Percentiles rank a stretch among this genome's conserved stretches.
Evolutionary conservation across 2,329 filamentous ascomycete species (phyloP).

Genomic region (Botryotinia calthae): DNA sequence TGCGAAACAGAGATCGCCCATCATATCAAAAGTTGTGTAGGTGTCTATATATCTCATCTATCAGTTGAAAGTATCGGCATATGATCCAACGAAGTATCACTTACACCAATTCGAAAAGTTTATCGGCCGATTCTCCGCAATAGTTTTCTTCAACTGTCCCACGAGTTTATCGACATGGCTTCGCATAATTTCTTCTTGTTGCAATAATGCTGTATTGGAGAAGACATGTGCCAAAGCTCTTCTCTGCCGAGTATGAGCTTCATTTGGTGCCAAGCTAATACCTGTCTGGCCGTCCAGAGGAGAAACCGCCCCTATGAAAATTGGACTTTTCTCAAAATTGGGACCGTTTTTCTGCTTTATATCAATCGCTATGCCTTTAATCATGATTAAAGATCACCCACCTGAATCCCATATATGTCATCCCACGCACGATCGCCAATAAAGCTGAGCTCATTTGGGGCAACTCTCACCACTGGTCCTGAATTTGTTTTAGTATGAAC

Average conservation of each 20-base stretch:
- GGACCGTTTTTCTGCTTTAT: background rate
- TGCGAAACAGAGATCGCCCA: slow-evolving; percentile 46
- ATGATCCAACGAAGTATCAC: background rate
- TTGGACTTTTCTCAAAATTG: slow-evolving; percentile 18
- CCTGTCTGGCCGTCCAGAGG: slow-evolving; percentile 17
- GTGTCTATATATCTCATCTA: slow-evolving; percentile 5
- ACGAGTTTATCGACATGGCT: slow-evolving; percentile 19
- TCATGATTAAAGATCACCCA: slow-evolving; percentile 6
- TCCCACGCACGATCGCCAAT: slow-evolving; percentile 10
- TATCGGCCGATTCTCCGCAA: background rate
- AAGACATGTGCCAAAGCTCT: slow-evolving; percentile 36
- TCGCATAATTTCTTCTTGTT: slow-evolving; percentile 34
- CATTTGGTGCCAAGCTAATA: slow-evolving; percentile 14
- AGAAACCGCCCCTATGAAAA: slow-evolving; percentile 20
- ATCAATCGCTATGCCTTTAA: slow-evolving; percentile 4
- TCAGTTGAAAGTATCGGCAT: background rate
- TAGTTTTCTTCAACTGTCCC: background rate
- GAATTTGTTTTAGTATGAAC: too few species aligned
- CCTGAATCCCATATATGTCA: slow-evolving; percentile 3
- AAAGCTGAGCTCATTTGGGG: slow-evolving; percentile 38
- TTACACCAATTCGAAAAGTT: slow-evolving; percentile 9
- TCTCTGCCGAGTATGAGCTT: slow-evolving; percentile 33
- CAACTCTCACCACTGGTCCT: slow-evolving; percentile 35
- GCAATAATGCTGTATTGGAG: slow-evolving; percentile 34
- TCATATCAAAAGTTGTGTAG: slow-evolving; percentile 41